phyloP scores from a whole-genome alignment of 768 basidiomycete species.

The Pholiota conissans region DNA sequence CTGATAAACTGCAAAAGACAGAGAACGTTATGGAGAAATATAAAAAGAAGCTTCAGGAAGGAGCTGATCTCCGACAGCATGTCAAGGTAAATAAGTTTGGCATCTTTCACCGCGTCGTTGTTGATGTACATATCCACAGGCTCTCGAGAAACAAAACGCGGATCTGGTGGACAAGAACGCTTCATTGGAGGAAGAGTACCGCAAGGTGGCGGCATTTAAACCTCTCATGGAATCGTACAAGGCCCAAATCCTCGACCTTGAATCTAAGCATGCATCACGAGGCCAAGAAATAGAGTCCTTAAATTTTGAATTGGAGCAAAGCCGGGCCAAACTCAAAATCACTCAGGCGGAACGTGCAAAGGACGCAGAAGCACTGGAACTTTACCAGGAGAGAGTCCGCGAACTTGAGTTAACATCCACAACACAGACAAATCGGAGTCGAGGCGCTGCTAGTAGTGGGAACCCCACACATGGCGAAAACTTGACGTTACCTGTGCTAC shows the following conservation, averaged over 20 bases:
- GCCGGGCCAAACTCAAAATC: slow-evolving; percentile 66
- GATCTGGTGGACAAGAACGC: slow-evolving; percentile 90
- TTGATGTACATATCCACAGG: slow-evolving; percentile 39
- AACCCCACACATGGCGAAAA: neutral
- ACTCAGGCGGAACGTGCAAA: slow-evolving; percentile 67
- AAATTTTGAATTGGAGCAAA: slow-evolving; percentile 77
- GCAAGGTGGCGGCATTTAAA: slow-evolving; percentile 82
- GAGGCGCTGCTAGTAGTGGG: neutral
- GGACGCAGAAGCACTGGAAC: slow-evolving; percentile 82
- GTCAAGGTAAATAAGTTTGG: slow-evolving; percentile 59
- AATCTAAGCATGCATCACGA: slow-evolving; percentile 64
- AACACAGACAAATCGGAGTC: neutral
- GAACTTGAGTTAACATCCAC: slow-evolving; percentile 80
- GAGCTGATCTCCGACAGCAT: slow-evolving; percentile 83
- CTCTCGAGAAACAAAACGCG: slow-evolving; percentile 91
- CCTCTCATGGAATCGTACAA: slow-evolving; percentile 93
- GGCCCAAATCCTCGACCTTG: slow-evolving; percentile 78
- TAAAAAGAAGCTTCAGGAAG: slow-evolving; percentile 96
- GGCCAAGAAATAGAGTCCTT: slow-evolving; percentile 72
- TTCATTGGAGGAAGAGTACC: slow-evolving; percentile 88
- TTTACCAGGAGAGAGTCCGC: slow-evolving; percentile 87
- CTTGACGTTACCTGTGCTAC: slow-evolving; percentile 18
- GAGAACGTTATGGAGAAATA: slow-evolving; percentile 99
- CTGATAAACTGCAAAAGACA: slow-evolving; percentile 88
- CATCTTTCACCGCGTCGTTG: slow-evolving; percentile 12